Evolutionary conservation across 805 yeast species (phyloP).

Genomic region (Nakazawaea anatomiae): DNA sequence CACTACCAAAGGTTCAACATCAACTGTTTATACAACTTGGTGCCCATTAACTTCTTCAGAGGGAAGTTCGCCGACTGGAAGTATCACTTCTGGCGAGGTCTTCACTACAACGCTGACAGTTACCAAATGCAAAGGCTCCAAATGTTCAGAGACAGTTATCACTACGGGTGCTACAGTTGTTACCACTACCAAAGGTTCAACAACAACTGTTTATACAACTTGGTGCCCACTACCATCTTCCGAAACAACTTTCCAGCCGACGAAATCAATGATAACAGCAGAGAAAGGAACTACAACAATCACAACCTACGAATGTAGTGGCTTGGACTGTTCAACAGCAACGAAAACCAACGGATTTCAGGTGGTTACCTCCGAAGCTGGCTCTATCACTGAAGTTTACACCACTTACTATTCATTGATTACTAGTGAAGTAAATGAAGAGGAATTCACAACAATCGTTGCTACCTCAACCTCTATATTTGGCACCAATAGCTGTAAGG

Average conservation of each 20-base stretch:
- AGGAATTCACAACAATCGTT: slow-evolving; percentile 16
- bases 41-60: slow-evolving; percentile 17
- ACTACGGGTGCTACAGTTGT: slow-evolving; percentile 7
- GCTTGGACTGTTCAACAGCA: too few species aligned
- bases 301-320: too few species aligned
- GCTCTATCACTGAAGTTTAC: slow-evolving; percentile 15
- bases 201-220: slow-evolving; percentile 12
- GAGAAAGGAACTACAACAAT: not conserved
- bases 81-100: slow-evolving; percentile 7
- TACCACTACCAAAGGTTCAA: slow-evolving; percentile 12
- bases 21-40: slow-evolving; percentile 24
- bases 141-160: slow-evolving; percentile 9
- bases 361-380: not conserved
- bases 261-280: not conserved
- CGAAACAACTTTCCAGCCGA: not conserved
- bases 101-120: not conserved
- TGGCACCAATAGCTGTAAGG: slow-evolving; percentile 10
- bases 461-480: slow-evolving; percentile 10
- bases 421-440: not conserved
- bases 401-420: slow-evolving; percentile 19
- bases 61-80: slow-evolving; percentile 2
- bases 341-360: too few species aligned
- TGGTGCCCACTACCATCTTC: not conserved
- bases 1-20: slow-evolving; percentile 13
- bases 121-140: slow-evolving; percentile 13